phyloP scores from a whole-genome alignment of 768 basidiomycete species.

The Tulasnella sp. region DNA sequence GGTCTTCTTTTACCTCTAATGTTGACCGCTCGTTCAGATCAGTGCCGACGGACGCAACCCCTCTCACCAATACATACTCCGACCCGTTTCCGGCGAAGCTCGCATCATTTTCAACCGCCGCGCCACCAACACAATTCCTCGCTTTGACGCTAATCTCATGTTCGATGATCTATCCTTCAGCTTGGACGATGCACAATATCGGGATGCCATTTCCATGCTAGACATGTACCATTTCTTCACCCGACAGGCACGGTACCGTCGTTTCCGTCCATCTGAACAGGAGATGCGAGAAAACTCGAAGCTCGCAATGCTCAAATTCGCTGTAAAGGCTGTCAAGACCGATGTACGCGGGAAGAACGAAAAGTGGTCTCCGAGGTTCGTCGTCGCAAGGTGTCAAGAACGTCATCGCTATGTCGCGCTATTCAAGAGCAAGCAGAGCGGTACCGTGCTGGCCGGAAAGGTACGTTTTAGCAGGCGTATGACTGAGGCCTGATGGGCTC shows the following conservation, averaged over 20 bases:
- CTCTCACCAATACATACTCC: slow-evolving; percentile 90
- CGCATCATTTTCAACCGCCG: slow-evolving; percentile 82
- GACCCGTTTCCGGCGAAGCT: slow-evolving; percentile 94
- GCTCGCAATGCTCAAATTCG: slow-evolving; percentile 74
- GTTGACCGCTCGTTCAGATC: slow-evolving; percentile 48
- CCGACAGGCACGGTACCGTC: slow-evolving; percentile 78
- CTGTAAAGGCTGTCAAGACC: slow-evolving; percentile 73
- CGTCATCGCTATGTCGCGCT: slow-evolving; percentile 81
- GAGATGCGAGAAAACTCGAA: slow-evolving; percentile 64
- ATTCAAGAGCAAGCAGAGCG: slow-evolving; percentile 71
- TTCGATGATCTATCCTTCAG: slow-evolving; percentile 92
- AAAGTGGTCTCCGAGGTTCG: slow-evolving; percentile 92
- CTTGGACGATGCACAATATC: slow-evolving; percentile 92
- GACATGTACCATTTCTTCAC: slow-evolving; percentile 98
- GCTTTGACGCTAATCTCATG: slow-evolving; percentile 81
- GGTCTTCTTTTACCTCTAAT: not conserved
- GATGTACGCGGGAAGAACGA: slow-evolving; percentile 81
- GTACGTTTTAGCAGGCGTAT: slow-evolving; percentile 48
- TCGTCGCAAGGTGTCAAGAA: slow-evolving; percentile 85
- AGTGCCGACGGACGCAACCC: slow-evolving; percentile 53
- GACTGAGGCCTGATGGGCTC: slow-evolving; percentile 16
- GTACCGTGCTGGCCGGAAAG: slow-evolving; percentile 51
- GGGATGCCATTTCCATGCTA: slow-evolving; percentile 86
- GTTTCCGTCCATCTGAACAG: slow-evolving; percentile 69
- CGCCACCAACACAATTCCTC: slow-evolving; percentile 71